A percentile compares a stretch with the other conserved stretches of the same genome.
These are phyloP conservation scores for Trypanosoma vivax DNA, from an alignment of 208 protist species.

Conservation along the genomic window DNA sequence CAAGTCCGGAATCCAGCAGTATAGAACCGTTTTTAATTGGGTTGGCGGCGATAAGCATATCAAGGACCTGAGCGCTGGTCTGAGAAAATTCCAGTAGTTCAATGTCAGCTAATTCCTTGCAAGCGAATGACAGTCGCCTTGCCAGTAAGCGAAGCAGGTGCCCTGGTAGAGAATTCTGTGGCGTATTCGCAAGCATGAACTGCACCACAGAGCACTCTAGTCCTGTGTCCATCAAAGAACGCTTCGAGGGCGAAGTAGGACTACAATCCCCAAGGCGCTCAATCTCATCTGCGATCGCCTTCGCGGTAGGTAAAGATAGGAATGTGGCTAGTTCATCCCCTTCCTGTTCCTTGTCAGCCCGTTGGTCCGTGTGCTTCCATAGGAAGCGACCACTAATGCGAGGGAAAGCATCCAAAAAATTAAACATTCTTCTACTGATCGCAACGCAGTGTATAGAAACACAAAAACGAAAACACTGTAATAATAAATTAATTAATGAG, in stretches of 20 bases:
- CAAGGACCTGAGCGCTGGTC: neutral
- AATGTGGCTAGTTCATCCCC: constrained; percentile 7
- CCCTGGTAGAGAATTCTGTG: constrained; percentile 1
- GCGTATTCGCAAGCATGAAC: neutral
- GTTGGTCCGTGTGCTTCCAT: neutral
- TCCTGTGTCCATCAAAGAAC: constrained; percentile 4
- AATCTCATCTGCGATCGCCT: neutral
- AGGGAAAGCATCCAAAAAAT: neutral
- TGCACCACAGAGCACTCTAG: constrained; percentile 13
- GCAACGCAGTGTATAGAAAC: neutral
- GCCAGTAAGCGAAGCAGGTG: constrained; percentile 14
- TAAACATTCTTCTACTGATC: neutral
- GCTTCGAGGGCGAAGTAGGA: neutral
- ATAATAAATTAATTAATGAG: no score
- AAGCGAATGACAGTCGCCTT: constrained; percentile 15
- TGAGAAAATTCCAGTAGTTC: constrained; percentile 10
- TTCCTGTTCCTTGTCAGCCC: neutral
- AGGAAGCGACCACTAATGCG: neutral
- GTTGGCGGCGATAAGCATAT: neutral
- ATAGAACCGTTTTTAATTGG: neutral
- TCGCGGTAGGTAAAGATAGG: constrained; percentile 1
- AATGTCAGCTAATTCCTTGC: neutral
- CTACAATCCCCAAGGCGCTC: constrained; percentile 1
- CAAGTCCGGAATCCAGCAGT: constrained; percentile 16
- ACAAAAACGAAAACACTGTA: no score